Conservation (phyloP, 2,329 filamentous ascomycete genomes). For the Daldinia eschscholtzii region DNA sequence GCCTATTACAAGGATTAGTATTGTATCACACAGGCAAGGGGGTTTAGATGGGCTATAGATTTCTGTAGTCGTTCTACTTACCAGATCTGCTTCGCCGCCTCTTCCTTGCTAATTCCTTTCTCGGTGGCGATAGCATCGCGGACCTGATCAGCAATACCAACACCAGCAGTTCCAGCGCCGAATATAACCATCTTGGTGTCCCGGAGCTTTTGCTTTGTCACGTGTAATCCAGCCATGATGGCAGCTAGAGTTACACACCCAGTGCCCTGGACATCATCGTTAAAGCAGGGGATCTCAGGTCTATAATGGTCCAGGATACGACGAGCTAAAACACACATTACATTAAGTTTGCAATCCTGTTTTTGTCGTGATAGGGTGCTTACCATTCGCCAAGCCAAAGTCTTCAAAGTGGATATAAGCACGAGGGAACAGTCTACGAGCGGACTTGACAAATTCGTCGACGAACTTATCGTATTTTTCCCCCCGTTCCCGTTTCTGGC, state of each 20-base stretch:
- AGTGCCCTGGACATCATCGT: conserved; percentile 91
- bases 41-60: neutral
- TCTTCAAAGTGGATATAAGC: conserved; percentile 93
- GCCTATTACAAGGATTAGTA: conserved; percentile 61
- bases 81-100: conserved; percentile 85
- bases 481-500: conserved; percentile 74
- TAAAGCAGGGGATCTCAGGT: conserved; percentile 83
- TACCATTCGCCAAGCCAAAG: conserved; percentile 81
- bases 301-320: conserved; percentile 82
- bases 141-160: conserved; percentile 88
- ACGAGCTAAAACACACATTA: conserved; percentile 53
- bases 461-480: conserved; percentile 82
- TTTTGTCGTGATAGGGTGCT: conserved; percentile 21
- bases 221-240: conserved; percentile 80
- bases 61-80: conserved; percentile 53
- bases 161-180: conserved; percentile 84
- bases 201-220: conserved; percentile 73
- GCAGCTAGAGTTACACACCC: conserved; percentile 89
- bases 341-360: neutral
- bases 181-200: conserved; percentile 82
- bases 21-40: conserved; percentile 4
- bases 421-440: conserved; percentile 77
- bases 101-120: conserved; percentile 73
- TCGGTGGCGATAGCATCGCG: conserved; percentile 81
- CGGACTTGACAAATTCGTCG: conserved; percentile 77